A percentile compares a stretch with the other conserved stretches of the same genome.
These are phyloP conservation scores for Amylocystis lapponica DNA, from an alignment of 768 basidiomycete genomes.

Conservation along the genomic window DNA sequence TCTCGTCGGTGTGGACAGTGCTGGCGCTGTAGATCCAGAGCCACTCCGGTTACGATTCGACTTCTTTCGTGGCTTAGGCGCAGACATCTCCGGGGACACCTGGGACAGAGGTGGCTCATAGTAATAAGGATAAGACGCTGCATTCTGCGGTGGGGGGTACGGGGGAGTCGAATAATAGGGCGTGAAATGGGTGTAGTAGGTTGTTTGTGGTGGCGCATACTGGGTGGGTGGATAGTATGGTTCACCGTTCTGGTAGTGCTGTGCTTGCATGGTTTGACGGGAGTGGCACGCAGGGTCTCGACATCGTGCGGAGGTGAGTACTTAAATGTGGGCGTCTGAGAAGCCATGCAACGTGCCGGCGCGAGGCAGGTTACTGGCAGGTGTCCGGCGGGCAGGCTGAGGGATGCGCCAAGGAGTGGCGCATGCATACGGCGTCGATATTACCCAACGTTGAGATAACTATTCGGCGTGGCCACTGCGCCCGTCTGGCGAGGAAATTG, in stretches of 20 bases:
- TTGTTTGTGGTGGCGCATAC: conserved; percentile 7
- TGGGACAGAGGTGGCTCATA: conserved; percentile 8
- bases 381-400: conserved; percentile 5
- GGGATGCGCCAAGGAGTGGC: too few relatives aligned
- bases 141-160: conserved; percentile 12
- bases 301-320: background rate
- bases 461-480: too few relatives aligned
- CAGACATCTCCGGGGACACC: conserved; percentile 10
- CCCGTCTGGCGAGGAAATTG: background rate
- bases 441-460: too few relatives aligned
- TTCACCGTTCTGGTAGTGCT: conserved; percentile 12
- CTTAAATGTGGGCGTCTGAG: conserved; percentile 18
- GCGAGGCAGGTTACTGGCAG: conserved; percentile 1
- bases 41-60: background rate
- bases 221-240: conserved; percentile 15
- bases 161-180: conserved; percentile 16
- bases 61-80: conserved; percentile 3
- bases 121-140: conserved; percentile 12
- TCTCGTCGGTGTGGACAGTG: background rate
- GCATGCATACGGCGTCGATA: too few relatives aligned
- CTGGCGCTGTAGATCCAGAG: background rate
- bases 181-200: conserved; percentile 5
- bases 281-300: conserved; percentile 6
- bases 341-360: conserved; percentile 24
- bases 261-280: conserved; percentile 11